Percentiles rank a stretch among this genome's conserved stretches.
Evolutionary conservation across 495 filamentous ascomycete genomes (phyloP).

Genomic region (Hyaloscypha bicolor): DNA sequence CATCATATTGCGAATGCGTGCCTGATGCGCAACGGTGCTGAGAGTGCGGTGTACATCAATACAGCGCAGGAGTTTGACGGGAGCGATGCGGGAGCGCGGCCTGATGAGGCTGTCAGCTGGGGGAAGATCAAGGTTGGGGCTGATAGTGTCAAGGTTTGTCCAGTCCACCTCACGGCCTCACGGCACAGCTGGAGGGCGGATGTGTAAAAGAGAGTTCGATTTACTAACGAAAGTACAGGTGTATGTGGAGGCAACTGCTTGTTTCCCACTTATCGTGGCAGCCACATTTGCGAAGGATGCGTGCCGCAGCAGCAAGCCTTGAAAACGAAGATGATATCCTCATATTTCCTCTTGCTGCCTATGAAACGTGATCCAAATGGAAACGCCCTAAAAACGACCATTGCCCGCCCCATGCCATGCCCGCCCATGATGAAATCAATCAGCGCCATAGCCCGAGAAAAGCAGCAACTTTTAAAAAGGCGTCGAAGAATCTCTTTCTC

Average conservation of each 20-base stretch:
- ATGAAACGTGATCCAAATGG: not conserved
- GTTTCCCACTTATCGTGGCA: slow-evolving; percentile 92
- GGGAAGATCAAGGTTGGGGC: slow-evolving; percentile 92
- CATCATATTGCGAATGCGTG: slow-evolving; percentile 98
- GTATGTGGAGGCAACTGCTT: slow-evolving; percentile 88
- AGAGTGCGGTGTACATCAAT: slow-evolving; percentile 95
- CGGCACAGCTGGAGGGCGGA: not conserved
- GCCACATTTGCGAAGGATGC: slow-evolving; percentile 79
- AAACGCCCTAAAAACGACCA: not conserved
- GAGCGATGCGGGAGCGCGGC: slow-evolving; percentile 91
- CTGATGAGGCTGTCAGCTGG: slow-evolving; percentile 97
- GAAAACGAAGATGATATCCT: not conserved
- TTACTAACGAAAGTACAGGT: slow-evolving; percentile 44
- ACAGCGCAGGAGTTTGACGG: slow-evolving; percentile 97
- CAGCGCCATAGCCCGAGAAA: not conserved
- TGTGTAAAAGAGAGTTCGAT: slow-evolving; percentile 1
- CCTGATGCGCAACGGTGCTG: slow-evolving; percentile 94
- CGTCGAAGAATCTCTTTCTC: not conserved
- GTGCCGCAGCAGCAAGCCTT: not conserved
- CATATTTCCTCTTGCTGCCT: not conserved
- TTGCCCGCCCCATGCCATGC: not conserved
- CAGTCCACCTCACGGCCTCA: not conserved
- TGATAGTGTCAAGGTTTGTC: slow-evolving; percentile 77
- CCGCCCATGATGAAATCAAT: not conserved
- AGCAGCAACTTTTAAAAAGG: not conserved